Evolutionary conservation across 257 asterid genomes (phyloP).

Genomic region (Sherardia arvensis): DNA sequence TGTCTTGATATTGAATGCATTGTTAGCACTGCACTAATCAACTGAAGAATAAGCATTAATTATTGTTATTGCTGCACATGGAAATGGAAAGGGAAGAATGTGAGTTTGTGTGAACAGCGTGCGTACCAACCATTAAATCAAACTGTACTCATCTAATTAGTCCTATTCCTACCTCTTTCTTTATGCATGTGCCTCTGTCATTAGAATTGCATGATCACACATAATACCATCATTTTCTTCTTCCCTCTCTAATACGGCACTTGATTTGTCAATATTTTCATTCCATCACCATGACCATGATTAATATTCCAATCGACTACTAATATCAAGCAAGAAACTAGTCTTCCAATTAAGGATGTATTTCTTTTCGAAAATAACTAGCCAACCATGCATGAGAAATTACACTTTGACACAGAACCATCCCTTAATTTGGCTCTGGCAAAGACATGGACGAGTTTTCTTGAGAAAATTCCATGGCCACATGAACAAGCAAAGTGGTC

Average conservation of each 20-base stretch:
- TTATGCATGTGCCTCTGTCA: not conserved
- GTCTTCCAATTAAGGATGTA: too few species aligned
- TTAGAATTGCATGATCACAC: not conserved
- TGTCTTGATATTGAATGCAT: too few species aligned
- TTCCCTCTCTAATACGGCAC: not conserved
- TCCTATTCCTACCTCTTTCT: not conserved
- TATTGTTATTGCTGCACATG: not conserved
- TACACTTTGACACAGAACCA: too few species aligned
- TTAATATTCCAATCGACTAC: too few species aligned
- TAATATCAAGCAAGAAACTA: too few species aligned
- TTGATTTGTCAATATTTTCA: too few species aligned
- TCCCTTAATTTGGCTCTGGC: too few species aligned
- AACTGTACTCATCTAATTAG: not conserved
- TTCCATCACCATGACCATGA: too few species aligned
- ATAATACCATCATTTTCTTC: too few species aligned
- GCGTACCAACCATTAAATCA: not conserved
- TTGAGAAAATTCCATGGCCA: not conserved
- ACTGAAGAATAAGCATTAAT: not conserved
- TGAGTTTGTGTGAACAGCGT: not conserved
- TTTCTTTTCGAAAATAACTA: too few species aligned
- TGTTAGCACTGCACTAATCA: too few species aligned
- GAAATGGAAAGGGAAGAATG: not conserved
- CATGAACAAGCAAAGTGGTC: conserved; percentile 3
- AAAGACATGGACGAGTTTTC: not conserved
- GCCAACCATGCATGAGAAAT: too few species aligned